Evolutionary conservation across 1,139 yeast genomes (phyloP), one percentile per base, ranked within the genome.

Genomic region (Suhomyces guaymorum): DNA sequence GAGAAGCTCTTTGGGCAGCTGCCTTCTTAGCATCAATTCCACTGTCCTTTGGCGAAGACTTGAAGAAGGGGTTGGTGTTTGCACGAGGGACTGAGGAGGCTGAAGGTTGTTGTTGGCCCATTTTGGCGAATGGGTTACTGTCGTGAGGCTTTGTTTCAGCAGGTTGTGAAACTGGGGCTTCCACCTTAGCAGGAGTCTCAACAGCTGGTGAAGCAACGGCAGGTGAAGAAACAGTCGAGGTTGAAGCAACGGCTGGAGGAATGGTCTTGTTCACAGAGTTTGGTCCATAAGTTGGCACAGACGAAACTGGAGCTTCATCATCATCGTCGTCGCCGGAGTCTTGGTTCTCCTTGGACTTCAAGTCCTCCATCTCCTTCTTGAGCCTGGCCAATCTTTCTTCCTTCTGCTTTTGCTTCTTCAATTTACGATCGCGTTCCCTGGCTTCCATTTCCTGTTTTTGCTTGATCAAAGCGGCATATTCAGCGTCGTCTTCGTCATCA

Each of bases 1-100:
- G 88, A 5, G 82, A 71, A 14, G 70, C 77, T 52, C 88, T 67
- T 55, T 81, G 88, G 2, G 76, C 78, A 33, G 75, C 81, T 5
- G 81, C 75, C 42, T 79, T 78, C 42, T 68, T 66, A 0, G 75
- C 63, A 50, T 80, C 84, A 41, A 76, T 58, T 10, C 44, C 42
- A 3, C 57, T 51, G 6, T 60, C 57, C 10, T 61, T 51, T 3
- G 62, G 46, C 2, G 59, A 47, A 2, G 73, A 70, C 47, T 77
- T 77, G 59, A 80, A 78, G 55, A 79, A 80, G 28, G 79, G 64
- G 32, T 58, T 57, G 17, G 56, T 47, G 38, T 66, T 68, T 21
- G 61, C 45, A 23, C 51, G 54, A 15, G 40, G 34, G 10, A 33
- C 34, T 3, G 33, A 24, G 26, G 45, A 26, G 12, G 37, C 30